Conservation (phyloP, 1,284 basidiomycete species). For the Trichosporon asahii region DNA sequence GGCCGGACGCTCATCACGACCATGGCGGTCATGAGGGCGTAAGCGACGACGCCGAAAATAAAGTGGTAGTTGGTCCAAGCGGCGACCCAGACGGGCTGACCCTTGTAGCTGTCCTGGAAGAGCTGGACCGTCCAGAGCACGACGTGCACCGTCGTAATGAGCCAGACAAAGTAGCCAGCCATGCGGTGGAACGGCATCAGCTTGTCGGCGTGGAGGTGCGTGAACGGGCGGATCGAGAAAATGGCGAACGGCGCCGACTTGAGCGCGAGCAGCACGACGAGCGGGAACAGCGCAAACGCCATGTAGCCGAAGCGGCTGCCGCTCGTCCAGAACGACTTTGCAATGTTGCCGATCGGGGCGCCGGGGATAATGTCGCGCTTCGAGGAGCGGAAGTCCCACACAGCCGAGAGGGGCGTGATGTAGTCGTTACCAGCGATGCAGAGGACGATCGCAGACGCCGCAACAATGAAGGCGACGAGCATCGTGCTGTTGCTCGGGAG, state of each 20-base stretch:
- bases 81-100: slow-evolving; percentile 59
- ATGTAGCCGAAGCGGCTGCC: slow-evolving; percentile 71
- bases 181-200: slow-evolving; percentile 68
- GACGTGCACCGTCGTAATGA: slow-evolving; percentile 66
- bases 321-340: slow-evolving; percentile 73
- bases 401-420: slow-evolving; percentile 58
- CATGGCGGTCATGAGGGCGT: slow-evolving; percentile 65
- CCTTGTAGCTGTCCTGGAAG: slow-evolving; percentile 57
- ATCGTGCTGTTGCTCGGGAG: slow-evolving; percentile 65
- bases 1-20: slow-evolving; percentile 63
- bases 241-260: slow-evolving; percentile 78
- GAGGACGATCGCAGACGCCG: slow-evolving; percentile 55
- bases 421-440: slow-evolving; percentile 70
- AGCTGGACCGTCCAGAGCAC: slow-evolving; percentile 74
- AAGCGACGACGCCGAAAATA: slow-evolving; percentile 69
- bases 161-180: slow-evolving; percentile 70
- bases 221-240: slow-evolving; percentile 66
- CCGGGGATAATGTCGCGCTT: slow-evolving; percentile 38
- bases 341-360: slow-evolving; percentile 54
- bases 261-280: slow-evolving; percentile 71
- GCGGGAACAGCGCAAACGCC: slow-evolving; percentile 71
- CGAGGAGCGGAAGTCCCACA: slow-evolving; percentile 52
- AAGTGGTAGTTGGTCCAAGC: slow-evolving; percentile 69
- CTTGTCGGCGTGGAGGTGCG: slow-evolving; percentile 73
- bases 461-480: slow-evolving; percentile 55